Percentiles rank a stretch among this genome's conserved stretches.
Evolutionary conservation across 2,329 filamentous ascomycete species (phyloP).

Genomic region (Claviceps humidiphila): DNA sequence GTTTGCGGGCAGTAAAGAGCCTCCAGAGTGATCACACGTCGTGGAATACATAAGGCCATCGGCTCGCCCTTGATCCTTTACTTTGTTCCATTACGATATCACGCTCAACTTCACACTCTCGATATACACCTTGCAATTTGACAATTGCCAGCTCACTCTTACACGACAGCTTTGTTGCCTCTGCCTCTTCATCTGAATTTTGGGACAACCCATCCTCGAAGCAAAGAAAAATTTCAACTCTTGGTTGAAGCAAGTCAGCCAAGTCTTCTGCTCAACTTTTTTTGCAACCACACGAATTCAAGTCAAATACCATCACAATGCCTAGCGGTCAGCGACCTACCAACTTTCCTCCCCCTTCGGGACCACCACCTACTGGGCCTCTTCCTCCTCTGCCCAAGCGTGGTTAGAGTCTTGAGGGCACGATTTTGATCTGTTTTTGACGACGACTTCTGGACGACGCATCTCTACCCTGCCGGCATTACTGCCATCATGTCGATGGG

Average conservation of each 20-base stretch:
- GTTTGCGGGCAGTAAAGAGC: slow-evolving; percentile 6
- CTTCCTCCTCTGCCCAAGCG: slow-evolving; percentile 53
- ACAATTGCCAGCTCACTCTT: too few species aligned
- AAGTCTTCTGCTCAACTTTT: too few species aligned
- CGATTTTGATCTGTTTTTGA: background rate
- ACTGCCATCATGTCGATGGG: background rate
- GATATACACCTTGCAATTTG: background rate
- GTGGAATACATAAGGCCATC: slow-evolving; percentile 18
- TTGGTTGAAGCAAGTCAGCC: background rate
- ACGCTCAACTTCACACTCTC: background rate
- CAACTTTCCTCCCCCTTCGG: slow-evolving; percentile 54
- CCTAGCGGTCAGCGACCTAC: slow-evolving; percentile 45
- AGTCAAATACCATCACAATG: slow-evolving; percentile 24
- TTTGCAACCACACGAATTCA: too few species aligned
- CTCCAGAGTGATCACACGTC: background rate
- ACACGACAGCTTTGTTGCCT: too few species aligned
- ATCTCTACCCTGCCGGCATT: background rate
- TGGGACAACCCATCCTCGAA: background rate
- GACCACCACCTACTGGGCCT: slow-evolving; percentile 50
- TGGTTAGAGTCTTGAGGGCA: slow-evolving; percentile 23
- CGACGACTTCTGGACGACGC: background rate
- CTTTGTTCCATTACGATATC: background rate
- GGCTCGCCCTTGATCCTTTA: slow-evolving; percentile 12
- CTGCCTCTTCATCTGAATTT: background rate
- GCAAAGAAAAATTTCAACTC: background rate